These are phyloP conservation scores for Helotiales sp. DNA, from an alignment of 2,329 filamentous ascomycete species.

Conservation along the genomic window DNA sequence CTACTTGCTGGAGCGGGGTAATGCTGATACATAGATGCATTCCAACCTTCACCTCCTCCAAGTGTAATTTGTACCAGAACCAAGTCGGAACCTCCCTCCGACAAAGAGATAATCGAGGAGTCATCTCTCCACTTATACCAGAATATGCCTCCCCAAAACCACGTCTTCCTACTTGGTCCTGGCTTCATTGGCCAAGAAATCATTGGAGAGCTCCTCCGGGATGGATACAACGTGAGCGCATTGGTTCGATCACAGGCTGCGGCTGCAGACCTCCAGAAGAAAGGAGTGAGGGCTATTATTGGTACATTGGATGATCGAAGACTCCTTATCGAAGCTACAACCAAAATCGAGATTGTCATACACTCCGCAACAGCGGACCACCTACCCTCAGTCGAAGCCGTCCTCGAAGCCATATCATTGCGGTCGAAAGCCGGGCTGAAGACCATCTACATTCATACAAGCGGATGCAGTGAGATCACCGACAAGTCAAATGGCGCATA, in stretches of 20 bases:
- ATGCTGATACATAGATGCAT: no score
- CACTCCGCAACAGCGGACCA: constrained; percentile 52
- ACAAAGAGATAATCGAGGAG: no score
- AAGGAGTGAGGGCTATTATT: not conserved
- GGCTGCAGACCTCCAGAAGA: constrained; percentile 33
- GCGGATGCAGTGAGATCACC: constrained; percentile 42
- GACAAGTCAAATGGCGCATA: constrained; percentile 38
- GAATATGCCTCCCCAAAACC: constrained; percentile 13
- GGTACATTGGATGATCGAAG: not conserved
- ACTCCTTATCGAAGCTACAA: constrained; percentile 16
- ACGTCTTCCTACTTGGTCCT: constrained; percentile 45
- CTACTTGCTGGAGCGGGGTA: no score
- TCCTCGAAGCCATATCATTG: constrained; percentile 45
- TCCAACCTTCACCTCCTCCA: no score
- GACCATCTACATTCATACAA: constrained; percentile 51
- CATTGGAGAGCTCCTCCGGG: constrained; percentile 43
- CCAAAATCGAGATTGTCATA: constrained; percentile 45
- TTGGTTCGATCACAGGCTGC: constrained; percentile 43
- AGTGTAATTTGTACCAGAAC: no score
- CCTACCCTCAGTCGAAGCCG: constrained; percentile 43
- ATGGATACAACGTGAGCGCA: constrained; percentile 42
- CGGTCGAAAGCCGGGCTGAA: constrained; percentile 34
- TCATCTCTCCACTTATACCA: no score
- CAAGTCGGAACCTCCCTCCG: no score
- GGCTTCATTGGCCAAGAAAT: constrained; percentile 50